Percentiles rank a stretch among this genome's conserved stretches.
Conservation (phyloP, 192 early-diverging fungal genomes). For the Backusella morwellensis region DNA sequence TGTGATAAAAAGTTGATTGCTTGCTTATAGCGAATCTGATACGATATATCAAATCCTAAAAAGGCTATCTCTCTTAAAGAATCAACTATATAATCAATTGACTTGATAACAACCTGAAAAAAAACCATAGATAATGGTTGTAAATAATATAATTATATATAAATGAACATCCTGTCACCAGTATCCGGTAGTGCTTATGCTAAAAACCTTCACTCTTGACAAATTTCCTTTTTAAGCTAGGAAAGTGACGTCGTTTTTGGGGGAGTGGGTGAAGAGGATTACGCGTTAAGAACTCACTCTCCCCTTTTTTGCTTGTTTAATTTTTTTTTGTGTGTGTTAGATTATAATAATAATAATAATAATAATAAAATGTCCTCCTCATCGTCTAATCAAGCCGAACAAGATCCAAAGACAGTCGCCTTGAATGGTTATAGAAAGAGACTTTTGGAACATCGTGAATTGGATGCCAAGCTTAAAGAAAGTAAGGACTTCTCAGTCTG, state of each 20-base stretch:
- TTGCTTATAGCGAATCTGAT: neutral
- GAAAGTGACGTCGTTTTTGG: neutral
- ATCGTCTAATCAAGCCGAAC: constrained; percentile 23
- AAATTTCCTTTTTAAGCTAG: neutral
- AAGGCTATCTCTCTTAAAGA: too few species aligned
- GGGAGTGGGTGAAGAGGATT: neutral
- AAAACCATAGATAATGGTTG: too few species aligned
- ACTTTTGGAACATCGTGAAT: constrained; percentile 91
- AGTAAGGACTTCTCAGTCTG: constrained; percentile 43
- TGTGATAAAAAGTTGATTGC: neutral
- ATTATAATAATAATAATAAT: neutral
- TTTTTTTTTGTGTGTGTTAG: neutral
- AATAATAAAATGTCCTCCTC: constrained; percentile 33
- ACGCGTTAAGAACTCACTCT: neutral
- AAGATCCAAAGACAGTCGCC: constrained; percentile 75
- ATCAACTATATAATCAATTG: too few species aligned
- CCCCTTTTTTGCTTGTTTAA: neutral
- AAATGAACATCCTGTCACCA: too few species aligned
- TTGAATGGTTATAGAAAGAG: constrained; percentile 83
- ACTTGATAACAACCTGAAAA: too few species aligned
- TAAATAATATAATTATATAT: too few species aligned
- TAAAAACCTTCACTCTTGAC: neutral
- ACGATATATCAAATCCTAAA: too few species aligned
- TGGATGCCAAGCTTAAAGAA: constrained; percentile 96
- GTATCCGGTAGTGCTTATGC: neutral